Percentiles rank a stretch among this genome's conserved stretches.
Evolutionary conservation across 2,329 filamentous ascomycete species (phyloP).

Genomic region (Aspergillaceae sp.): DNA sequence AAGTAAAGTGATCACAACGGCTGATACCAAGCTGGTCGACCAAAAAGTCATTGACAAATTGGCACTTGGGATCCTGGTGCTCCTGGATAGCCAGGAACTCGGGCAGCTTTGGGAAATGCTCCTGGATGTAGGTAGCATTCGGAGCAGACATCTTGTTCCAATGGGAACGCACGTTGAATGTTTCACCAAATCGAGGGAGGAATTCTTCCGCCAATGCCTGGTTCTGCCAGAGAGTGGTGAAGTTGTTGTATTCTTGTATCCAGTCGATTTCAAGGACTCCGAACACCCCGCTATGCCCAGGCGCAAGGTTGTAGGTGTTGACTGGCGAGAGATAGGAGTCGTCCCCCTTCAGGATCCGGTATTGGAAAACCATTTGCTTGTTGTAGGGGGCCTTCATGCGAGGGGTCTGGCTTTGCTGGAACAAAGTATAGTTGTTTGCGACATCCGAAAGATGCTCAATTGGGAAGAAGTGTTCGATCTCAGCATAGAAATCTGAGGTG

Average conservation of each 20-base stretch:
- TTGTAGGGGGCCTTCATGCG: conserved; percentile 10
- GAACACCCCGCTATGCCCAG: conserved; percentile 10
- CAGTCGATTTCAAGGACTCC: conserved; percentile 11
- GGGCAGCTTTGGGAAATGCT: conserved; percentile 9
- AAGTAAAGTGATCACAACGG: conserved; percentile 1
- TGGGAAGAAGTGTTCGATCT: conserved; percentile 15
- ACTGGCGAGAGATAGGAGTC: conserved; percentile 13
- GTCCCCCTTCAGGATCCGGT: conserved; percentile 11
- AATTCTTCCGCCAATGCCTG: conserved; percentile 9
- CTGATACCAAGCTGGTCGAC: conserved; percentile 10
- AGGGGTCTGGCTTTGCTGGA: conserved; percentile 7
- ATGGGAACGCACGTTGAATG: conserved; percentile 10
- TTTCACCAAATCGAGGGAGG: conserved; percentile 8
- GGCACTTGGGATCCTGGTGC: conserved; percentile 11
- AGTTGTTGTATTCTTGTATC: conserved; percentile 12
- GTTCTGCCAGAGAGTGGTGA: conserved; percentile 8
- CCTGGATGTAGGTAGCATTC: conserved; percentile 6
- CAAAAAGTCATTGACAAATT: conserved; percentile 13
- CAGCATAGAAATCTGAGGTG: conserved; percentile 10
- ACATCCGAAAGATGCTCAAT: conserved; percentile 10
- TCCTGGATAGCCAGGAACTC: conserved; percentile 11
- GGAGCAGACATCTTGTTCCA: conserved; percentile 13
- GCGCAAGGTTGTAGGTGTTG: conserved; percentile 11
- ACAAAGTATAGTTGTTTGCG: conserved; percentile 9
- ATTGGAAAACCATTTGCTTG: conserved; percentile 10